phyloP scores from a whole-genome alignment of 352 stramenopile species.

The Phytophthora constricta region DNA sequence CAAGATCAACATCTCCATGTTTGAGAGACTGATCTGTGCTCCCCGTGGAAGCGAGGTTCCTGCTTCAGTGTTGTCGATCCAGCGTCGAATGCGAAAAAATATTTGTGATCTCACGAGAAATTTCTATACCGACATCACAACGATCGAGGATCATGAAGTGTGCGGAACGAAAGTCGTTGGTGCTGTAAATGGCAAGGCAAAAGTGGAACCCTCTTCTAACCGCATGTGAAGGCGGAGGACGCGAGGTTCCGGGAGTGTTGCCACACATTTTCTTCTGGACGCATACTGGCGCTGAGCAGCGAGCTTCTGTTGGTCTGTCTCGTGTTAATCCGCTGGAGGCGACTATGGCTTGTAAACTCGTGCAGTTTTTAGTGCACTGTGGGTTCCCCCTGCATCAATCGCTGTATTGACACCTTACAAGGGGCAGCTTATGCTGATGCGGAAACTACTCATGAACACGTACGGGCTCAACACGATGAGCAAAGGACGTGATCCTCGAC shows the following conservation, averaged over 20 bases:
- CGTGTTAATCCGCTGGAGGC: conserved; percentile 77
- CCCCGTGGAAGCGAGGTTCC: conserved; percentile 67
- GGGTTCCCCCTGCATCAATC: conserved; percentile 76
- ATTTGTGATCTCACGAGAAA: conserved; percentile 87
- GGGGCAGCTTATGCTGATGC: conserved; percentile 86
- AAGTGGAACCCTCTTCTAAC: conserved; percentile 20
- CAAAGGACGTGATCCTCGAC: conserved; percentile 27
- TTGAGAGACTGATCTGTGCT: conserved; percentile 85
- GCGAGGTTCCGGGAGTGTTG: conserved; percentile 80
- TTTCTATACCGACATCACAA: conserved; percentile 82
- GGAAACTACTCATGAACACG: conserved; percentile 66
- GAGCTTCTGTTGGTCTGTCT: conserved; percentile 73
- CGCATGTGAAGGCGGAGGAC: conserved; percentile 49
- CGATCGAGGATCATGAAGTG: conserved; percentile 80
- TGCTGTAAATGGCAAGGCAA: conserved; percentile 2
- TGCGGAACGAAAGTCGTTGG: conserved; percentile 67
- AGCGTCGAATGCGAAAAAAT: conserved; percentile 88
- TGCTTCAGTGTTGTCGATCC: conserved; percentile 84
- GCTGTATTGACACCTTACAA: conserved; percentile 92
- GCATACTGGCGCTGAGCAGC: conserved; percentile 66
- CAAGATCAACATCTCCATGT: conserved; percentile 91
- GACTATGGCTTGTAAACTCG: conserved; percentile 79
- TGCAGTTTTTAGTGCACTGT: conserved; percentile 81
- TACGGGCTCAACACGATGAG: conserved; percentile 41
- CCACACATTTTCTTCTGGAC: conserved; percentile 90